A percentile compares a stretch with the other conserved stretches of the same genome.
phyloP scores from a whole-genome alignment of 768 basidiomycete genomes.

The Daedaleopsis nitida region DNA sequence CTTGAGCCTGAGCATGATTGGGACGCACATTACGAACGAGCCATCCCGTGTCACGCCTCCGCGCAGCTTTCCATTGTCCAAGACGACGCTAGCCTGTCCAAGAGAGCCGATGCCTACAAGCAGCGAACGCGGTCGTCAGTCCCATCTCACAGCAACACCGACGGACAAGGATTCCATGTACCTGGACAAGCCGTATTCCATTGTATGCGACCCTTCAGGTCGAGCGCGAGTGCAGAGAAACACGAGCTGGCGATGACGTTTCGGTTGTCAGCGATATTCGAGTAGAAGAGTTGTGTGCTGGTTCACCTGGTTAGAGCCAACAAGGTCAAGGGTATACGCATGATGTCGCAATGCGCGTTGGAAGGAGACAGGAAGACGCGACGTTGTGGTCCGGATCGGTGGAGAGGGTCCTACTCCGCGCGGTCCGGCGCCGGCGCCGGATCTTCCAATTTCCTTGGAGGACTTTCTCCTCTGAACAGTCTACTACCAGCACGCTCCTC shows the following conservation, averaged over 20 bases:
- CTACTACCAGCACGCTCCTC: no score
- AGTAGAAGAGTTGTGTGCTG: background rate
- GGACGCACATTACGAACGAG: conserved; percentile 64
- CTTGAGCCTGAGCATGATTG: background rate
- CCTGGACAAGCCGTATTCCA: conserved; percentile 76
- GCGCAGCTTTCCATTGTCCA: conserved; percentile 59
- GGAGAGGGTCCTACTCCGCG: background rate
- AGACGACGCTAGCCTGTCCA: conserved; percentile 56
- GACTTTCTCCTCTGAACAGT: no score
- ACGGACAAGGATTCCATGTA: conserved; percentile 26
- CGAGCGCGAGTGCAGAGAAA: conserved; percentile 43
- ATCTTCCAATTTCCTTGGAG: background rate
- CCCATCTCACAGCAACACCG: no score
- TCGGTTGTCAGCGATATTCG: background rate
- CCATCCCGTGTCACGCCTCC: conserved; percentile 61
- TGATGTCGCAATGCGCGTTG: conserved; percentile 12
- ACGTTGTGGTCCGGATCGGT: no score
- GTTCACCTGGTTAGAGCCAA: conserved; percentile 22
- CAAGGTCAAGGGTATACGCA: conserved; percentile 21
- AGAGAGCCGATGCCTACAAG: conserved; percentile 36
- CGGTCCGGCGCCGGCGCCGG: conserved; percentile 14
- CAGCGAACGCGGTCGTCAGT: background rate
- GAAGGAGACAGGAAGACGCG: conserved; percentile 1
- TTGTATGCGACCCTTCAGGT: conserved; percentile 61
- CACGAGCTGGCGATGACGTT: conserved; percentile 20